Base-by-base conservation (phyloP, 2,329 filamentous ascomycete species). In the Leptographium wingfieldii region DNA sequence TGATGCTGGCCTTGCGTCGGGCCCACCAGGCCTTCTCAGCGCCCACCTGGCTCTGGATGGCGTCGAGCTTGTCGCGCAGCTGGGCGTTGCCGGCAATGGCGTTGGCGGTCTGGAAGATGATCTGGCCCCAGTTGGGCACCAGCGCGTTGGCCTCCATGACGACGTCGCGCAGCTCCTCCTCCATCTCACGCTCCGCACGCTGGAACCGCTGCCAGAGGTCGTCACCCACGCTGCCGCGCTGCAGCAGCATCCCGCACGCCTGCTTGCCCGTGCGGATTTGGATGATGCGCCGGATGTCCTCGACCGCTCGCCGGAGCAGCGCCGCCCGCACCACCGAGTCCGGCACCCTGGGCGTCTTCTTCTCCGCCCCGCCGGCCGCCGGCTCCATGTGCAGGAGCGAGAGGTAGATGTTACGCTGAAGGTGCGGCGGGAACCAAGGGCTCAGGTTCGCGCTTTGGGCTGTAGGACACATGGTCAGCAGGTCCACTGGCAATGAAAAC, bases 41-140 rank as follows among this genome's bases (percentile, higher is more conserved):
- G 11, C 81, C 79, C 1, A 84, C 77, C 68, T 89, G 86, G 33
- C 78, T 75, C 67, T 92, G 85, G 61, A 96, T 84, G 63, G 91
- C 87, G 55, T 85, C 81, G 25, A 96, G 79, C 56, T 86, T 82
- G 65, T 86, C 79, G 65, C 90, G 88, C 68, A 96, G 81, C 55
- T 85, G 75, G 51, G 83, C 81, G 75, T 96, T 96, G 69, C 90
- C 87, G 61, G 88, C 85, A 74, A 99, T 96, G 74, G 99, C 94
- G 73, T 95, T 95, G 59, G 94, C 94, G 54, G 89, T 92, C 73
- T 99, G 94, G 81, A 99, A 99, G 72, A 99, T 97, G 60, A 83
- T 84, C 70, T 94, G 86, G 63, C 94, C 94, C 94, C 94, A 99
- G 72, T 87, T 86, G 56, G 89, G 86, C 1, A 84, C 80, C 64